Base-by-base conservation (phyloP, 805 yeast genomes). In the Wickerhamomyces hampshirensis region DNA sequence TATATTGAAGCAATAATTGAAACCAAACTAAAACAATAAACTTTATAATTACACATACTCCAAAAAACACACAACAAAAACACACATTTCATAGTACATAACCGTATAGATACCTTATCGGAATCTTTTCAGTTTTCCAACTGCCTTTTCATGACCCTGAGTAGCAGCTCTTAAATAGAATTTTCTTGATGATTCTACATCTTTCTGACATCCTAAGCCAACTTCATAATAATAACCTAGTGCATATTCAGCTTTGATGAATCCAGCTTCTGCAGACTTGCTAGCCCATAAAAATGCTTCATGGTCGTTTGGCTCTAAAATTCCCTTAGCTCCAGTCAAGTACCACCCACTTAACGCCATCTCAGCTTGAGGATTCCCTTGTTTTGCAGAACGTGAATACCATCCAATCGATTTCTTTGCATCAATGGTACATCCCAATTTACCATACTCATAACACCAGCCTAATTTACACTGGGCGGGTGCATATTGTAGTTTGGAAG, bases 301-400 rank as follows among this genome's bases (percentile, higher is more conserved):
- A 30, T 65, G 67, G 44, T 75, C 81, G 55, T 78, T 77, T 6
- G 71, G 68, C 29, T 62, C 60, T 29, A 83, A 55, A 2, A 75
- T 61, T 2, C 68, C 74, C 11, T 67, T 65, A 0, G 76, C 77
- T 2, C 94, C 94, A 0, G 87, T 77, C 10, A 83, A 66, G 47
- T 79, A 76, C 89, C 91, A 83, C 32, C 88, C 88, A 40, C 83
- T 74, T 24, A 84, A 59, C 0, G 85, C 86, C 53, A 84, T 65
- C 54, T 83, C 82, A 4, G 85, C 80, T 50, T 79, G 74, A 0
- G 80, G 68, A 48, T 81, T 80, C 12, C 80, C 82, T 40, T 70
- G 31, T 28, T 43, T 45, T 3, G 88, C 86, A 4, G 85, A 80
- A 36, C 75, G 66, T 8, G 80, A 65, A 56, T 83, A 84, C 89